phyloP scores from a whole-genome alignment of 1,284 basidiomycete genomes.

The Wallemia mellicola region DNA sequence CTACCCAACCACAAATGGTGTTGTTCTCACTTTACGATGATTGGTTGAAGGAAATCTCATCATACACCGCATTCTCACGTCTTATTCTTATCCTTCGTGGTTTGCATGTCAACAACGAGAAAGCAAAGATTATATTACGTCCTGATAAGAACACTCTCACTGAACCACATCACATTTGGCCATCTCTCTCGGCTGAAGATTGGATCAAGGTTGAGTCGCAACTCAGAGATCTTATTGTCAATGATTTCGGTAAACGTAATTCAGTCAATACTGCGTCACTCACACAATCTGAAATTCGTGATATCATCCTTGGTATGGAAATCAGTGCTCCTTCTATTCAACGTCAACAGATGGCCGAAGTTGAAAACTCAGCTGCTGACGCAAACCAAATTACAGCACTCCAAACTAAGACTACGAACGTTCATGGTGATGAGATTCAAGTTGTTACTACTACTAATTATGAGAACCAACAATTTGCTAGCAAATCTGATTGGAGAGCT shows the following conservation, averaged over 20 bases:
- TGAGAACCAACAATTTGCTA: constrained; percentile 86
- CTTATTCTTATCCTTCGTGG: constrained; percentile 82
- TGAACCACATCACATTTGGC: constrained; percentile 93
- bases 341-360: constrained; percentile 95
- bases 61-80: constrained; percentile 95
- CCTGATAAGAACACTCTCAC: constrained; percentile 85
- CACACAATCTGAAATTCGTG: constrained; percentile 81
- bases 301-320: constrained; percentile 90
- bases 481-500: constrained; percentile 97
- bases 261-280: constrained; percentile 94
- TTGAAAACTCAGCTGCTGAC: constrained; percentile 85
- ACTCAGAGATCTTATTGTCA: constrained; percentile 30
- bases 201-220: constrained; percentile 99
- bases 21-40: constrained; percentile 96
- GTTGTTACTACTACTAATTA: constrained; percentile 93
- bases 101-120: constrained; percentile 96
- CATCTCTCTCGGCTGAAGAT: constrained; percentile 71
- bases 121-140: constrained; percentile 80
- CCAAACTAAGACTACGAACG: constrained; percentile 90
- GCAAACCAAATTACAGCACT: constrained; percentile 84
- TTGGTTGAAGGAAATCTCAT: constrained; percentile 96
- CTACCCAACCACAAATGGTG: constrained; percentile 97
- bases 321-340: constrained; percentile 57
- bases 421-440: constrained; percentile 88
- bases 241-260: constrained; percentile 97